phyloP scores from a whole-genome alignment of 2,329 filamentous ascomycete species.

The Cercospora sp. region DNA sequence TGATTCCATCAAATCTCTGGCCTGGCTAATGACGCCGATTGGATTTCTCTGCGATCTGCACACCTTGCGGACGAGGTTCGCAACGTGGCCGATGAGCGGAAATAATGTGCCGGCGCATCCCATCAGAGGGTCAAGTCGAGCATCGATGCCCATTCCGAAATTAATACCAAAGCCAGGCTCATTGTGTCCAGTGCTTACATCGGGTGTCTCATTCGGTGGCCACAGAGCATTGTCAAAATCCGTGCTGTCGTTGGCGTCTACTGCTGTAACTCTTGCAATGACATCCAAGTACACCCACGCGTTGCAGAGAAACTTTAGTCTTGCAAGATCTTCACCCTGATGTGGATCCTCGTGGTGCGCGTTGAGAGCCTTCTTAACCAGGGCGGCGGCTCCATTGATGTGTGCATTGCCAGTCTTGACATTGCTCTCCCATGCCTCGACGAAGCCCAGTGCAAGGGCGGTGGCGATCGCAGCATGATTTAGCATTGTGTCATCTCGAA shows the following conservation, averaged over 20 bases:
- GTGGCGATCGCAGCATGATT: slow-evolving; percentile 67
- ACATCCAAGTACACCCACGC: slow-evolving; percentile 75
- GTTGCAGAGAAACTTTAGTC: slow-evolving; percentile 68
- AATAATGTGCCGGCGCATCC: slow-evolving; percentile 68
- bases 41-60: slow-evolving; percentile 57
- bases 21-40: slow-evolving; percentile 61
- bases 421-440: slow-evolving; percentile 70
- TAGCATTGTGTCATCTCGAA: slow-evolving; percentile 59
- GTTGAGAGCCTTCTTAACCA: slow-evolving; percentile 61
- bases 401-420: slow-evolving; percentile 69
- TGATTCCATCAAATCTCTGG: slow-evolving; percentile 60
- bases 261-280: slow-evolving; percentile 65
- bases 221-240: slow-evolving; percentile 52
- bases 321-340: slow-evolving; percentile 50
- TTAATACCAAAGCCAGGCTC: slow-evolving; percentile 40
- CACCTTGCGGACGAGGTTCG: slow-evolving; percentile 64
- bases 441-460: slow-evolving; percentile 67
- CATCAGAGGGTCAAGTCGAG: slow-evolving; percentile 69
- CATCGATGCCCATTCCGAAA: slow-evolving; percentile 43
- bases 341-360: slow-evolving; percentile 47
- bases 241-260: slow-evolving; percentile 57
- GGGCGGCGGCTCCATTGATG: slow-evolving; percentile 64
- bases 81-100: slow-evolving; percentile 66
- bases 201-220: slow-evolving; percentile 15
- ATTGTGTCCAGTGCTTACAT: slow-evolving; percentile 14